Conservation (phyloP, 2,329 filamentous ascomycete genomes). For the Immersiporthe knoxdaviesiana region DNA sequence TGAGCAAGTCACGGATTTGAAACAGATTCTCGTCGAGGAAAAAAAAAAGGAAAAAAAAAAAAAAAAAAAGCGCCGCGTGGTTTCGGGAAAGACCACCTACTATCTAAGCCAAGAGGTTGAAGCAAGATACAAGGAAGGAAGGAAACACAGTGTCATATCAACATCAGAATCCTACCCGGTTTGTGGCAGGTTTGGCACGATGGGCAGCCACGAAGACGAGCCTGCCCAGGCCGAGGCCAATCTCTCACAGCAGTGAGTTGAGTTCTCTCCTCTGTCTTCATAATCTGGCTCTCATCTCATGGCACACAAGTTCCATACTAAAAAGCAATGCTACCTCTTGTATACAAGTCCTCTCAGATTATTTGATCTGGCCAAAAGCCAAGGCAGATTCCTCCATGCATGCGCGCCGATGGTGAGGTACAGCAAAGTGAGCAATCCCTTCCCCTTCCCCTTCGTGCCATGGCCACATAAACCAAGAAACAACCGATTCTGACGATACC, state of each 20-base stretch:
- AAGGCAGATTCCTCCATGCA: conserved; percentile 59
- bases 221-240: neutral
- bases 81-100: neutral
- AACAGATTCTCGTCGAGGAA: neutral
- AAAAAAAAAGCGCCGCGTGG: neutral
- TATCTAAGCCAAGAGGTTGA: neutral
- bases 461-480: neutral
- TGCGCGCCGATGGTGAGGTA: conserved; percentile 72
- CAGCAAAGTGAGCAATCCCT: conserved; percentile 51
- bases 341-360: conserved; percentile 57
- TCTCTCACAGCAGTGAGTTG: conserved; percentile 2
- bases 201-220: neutral
- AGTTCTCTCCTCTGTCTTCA: neutral
- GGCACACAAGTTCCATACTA: neutral
- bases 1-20: neutral
- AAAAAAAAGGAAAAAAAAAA: neutral
- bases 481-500: neutral
- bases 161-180: neutral
- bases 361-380: conserved; percentile 57
- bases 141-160: neutral
- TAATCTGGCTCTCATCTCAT: neutral
- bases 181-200: neutral
- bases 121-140: neutral
- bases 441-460: neutral
- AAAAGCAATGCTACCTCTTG: neutral